Evolutionary conservation across 352 stramenopile species (phyloP), one percentile per base, ranked within the genome.

Genomic region (Salisapilia sapeloensis): DNA sequence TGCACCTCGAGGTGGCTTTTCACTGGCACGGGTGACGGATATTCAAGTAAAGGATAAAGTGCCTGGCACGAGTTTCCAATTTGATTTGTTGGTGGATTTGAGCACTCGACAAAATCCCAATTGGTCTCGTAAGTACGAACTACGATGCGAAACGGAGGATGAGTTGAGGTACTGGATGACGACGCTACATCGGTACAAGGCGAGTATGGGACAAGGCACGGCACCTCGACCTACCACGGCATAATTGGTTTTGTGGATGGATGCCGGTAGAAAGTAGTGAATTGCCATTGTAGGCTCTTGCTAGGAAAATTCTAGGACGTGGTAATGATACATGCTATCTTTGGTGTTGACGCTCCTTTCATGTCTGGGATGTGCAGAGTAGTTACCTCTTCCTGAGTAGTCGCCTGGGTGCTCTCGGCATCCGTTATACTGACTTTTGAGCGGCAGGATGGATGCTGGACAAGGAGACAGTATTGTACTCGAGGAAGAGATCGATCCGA

Each of bases 401-500:
- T n/a, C n/a, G n/a, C n/a, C n/a, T n/a, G n/a, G n/a, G n/a, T n/a
- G n/a, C n/a, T n/a, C n/a, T n/a, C n/a, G n/a, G n/a, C n/a, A n/a
- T n/a, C n/a, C n/a, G n/a, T n/a, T n/a, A n/a, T n/a, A n/a, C n/a
- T n/a, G n/a, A n/a, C n/a, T n/a, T n/a, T n/a, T n/a, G n/a, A n/a
- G n/a, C n/a, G 15, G 15, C 28, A 26, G 29, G 16, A 75, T 81
- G 67, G 64, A 79, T 18, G 50, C 4, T 11, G 31, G 48, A 11
- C 47, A 53, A 29, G 44, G 67, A 9, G 71, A 87, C 37, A 89
- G 69, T 53, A 91, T 96, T 41, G 62, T 96, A 14, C 48, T 96
- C 20, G 84, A 96, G 50, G 86, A 97, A 44, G 80, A 96, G 52
- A 94, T 97, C 41, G 86, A 96, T 36, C 84, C 84, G 2, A 93